Evolutionary conservation across 805 yeast species (phyloP), one percentile per base, ranked within the genome.

Genomic region (Candida dajiaensis): DNA sequence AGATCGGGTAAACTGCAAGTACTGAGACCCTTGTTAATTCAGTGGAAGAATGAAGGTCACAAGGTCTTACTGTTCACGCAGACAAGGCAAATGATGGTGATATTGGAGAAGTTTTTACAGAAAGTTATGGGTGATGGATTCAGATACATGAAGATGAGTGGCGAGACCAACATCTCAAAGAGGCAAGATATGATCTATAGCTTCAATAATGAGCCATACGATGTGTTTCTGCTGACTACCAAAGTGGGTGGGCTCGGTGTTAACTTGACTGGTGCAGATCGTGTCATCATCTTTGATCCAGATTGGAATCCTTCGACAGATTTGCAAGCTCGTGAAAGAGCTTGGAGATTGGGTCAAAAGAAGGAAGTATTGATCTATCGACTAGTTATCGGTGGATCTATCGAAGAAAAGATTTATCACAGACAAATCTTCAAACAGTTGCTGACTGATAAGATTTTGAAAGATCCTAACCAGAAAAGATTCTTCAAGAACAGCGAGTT

Each of bases 231-330:
- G 20, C 68, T 94, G 35, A 94, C 99, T 0, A 94, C 99, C 0
- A 79, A 92, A 58, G 99, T 94, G 7, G 99, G 99, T 19, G 99
- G 99, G 0, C 69, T 94, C 36, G 99, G 99, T 19, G 87, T 92
- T 2, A 92, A 92, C 63, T 64, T 92, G 40, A 92, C 97, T 0
- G 98, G 98, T 3, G 98, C 99, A 0, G 89, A 89, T 54, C 69
- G 98, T 40, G 97, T 92, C 12, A 88, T 92, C 20, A 92, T 92
- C 15, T 92, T 77, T 62, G 99, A 92, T 59, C 99, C 99, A 0
- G 98, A 94, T 65, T 92, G 99, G 99, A 92, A 92, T 59, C 99
- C 99, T 1, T 89, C 97, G 1, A 94, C 98, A 0, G 99, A 92
- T 68, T 75, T 90, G 49, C 99, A 92, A 65, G 99, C 99, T 0